These are phyloP conservation scores for Tarenaya hassleriana DNA, from an alignment of 345 rosid species.

Conservation along the genomic window DNA sequence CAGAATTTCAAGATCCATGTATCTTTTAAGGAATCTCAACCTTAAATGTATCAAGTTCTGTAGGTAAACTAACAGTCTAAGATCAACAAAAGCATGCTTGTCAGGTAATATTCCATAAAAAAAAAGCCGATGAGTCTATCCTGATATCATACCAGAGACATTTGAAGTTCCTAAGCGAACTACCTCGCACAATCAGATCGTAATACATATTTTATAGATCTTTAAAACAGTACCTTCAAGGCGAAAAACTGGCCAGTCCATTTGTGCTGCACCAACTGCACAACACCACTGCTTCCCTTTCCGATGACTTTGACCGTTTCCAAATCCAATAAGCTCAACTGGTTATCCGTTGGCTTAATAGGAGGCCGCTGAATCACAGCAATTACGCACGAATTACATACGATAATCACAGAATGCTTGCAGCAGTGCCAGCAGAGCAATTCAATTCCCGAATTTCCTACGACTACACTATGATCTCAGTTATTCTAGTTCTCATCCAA, in stretches of 20 bases:
- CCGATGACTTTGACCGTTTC: slow-evolving; percentile 80
- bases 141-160: not conserved
- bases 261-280: slow-evolving; percentile 93
- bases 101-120: too few species aligned
- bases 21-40: not conserved
- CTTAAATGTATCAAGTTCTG: not conserved
- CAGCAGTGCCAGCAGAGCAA: slow-evolving; percentile 5
- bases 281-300: slow-evolving; percentile 89
- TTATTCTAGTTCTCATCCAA: slow-evolving; percentile 11
- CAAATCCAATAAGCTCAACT: slow-evolving; percentile 65
- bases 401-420: not conserved
- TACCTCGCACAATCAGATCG: not conserved
- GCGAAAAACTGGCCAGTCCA: slow-evolving; percentile 91
- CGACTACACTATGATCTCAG: not conserved
- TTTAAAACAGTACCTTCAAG: slow-evolving; percentile 47
- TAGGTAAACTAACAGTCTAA: too few species aligned
- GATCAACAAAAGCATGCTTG: too few species aligned
- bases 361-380: slow-evolving; percentile 49
- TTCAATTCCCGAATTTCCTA: not conserved
- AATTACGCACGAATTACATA: slow-evolving; percentile 3
- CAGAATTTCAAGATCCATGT: not conserved
- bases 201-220: not conserved
- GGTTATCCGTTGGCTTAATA: slow-evolving; percentile 63
- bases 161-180: not conserved
- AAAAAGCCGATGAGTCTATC: too few species aligned